Percentiles rank a stretch among this genome's conserved stretches.
Conservation (phyloP, 2,329 filamentous ascomycete species). For the Pleoardoris graminearum region DNA sequence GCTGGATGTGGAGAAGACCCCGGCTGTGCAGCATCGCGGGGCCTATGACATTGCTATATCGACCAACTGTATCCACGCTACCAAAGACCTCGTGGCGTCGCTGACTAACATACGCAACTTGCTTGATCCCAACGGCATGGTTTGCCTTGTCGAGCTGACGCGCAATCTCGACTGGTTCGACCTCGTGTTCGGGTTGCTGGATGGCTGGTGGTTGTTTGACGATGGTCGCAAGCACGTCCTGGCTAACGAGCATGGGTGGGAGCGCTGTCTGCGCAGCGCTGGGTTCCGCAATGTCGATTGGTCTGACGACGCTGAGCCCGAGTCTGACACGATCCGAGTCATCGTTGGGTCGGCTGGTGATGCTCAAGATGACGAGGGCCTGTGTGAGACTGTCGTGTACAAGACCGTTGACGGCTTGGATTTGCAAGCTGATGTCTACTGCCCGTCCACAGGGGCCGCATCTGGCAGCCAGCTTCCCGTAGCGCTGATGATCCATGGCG, state of each 20-base stretch:
- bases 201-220: slow-evolving; percentile 48
- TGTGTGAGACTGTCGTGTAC: slow-evolving; percentile 16
- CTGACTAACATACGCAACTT: slow-evolving; percentile 23
- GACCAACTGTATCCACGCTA: slow-evolving; percentile 43
- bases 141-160: slow-evolving; percentile 40
- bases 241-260: too few species aligned
- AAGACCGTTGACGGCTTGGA: slow-evolving; percentile 12
- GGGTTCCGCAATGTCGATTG: too few species aligned
- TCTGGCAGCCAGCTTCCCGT: too few species aligned
- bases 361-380: too few species aligned
- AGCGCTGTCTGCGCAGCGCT: too few species aligned
- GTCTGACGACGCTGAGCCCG: too few species aligned
- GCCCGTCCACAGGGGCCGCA: slow-evolving; percentile 19
- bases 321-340: too few species aligned
- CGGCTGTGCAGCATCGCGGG: slow-evolving; percentile 16
- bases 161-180: slow-evolving; percentile 37
- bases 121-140: slow-evolving; percentile 34
- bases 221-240: slow-evolving; percentile 36
- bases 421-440: slow-evolving; percentile 41
- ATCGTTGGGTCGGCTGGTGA: too few species aligned
- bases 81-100: slow-evolving; percentile 20
- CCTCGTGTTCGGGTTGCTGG: slow-evolving; percentile 44
- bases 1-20: slow-evolving; percentile 39
- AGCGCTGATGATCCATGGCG: slow-evolving; percentile 55
- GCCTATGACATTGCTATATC: slow-evolving; percentile 33